Evolutionary conservation across 768 basidiomycete genomes (phyloP).

Genomic region (Termitomyces sp.): DNA sequence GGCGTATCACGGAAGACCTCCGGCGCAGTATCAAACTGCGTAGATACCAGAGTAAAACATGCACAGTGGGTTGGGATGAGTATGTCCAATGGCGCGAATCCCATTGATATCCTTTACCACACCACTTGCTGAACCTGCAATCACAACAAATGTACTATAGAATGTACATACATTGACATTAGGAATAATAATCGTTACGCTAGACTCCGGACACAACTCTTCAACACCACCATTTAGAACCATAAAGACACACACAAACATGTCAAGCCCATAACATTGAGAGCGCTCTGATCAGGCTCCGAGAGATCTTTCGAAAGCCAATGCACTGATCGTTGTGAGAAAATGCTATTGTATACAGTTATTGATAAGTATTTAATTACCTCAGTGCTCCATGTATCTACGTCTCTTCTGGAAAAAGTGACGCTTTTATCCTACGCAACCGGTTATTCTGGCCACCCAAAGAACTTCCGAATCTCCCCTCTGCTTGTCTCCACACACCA

Average conservation of each 20-base stretch:
- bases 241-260: too few species aligned
- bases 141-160: slow-evolving; percentile 8
- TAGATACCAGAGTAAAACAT: slow-evolving; percentile 77
- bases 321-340: not conserved
- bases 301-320: not conserved
- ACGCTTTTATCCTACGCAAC: slow-evolving; percentile 33
- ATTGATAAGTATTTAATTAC: slow-evolving; percentile 6
- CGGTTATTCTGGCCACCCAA: slow-evolving; percentile 45
- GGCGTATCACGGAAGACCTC: slow-evolving; percentile 77
- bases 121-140: not conserved
- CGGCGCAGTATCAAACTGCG: slow-evolving; percentile 72
- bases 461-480: slow-evolving; percentile 45
- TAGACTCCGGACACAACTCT: too few species aligned
- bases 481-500: slow-evolving; percentile 53
- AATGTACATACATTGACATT: slow-evolving; percentile 1
- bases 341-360: slow-evolving; percentile 4
- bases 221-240: too few species aligned
- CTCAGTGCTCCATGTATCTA: not conserved
- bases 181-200: not conserved
- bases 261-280: too few species aligned
- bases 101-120: not conserved
- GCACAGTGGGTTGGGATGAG: slow-evolving; percentile 69
- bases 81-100: slow-evolving; percentile 69
- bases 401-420: slow-evolving; percentile 29
- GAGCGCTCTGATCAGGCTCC: not conserved